Conservation (phyloP, 495 filamentous ascomycete genomes). For the Elasticomyces elasticus region DNA sequence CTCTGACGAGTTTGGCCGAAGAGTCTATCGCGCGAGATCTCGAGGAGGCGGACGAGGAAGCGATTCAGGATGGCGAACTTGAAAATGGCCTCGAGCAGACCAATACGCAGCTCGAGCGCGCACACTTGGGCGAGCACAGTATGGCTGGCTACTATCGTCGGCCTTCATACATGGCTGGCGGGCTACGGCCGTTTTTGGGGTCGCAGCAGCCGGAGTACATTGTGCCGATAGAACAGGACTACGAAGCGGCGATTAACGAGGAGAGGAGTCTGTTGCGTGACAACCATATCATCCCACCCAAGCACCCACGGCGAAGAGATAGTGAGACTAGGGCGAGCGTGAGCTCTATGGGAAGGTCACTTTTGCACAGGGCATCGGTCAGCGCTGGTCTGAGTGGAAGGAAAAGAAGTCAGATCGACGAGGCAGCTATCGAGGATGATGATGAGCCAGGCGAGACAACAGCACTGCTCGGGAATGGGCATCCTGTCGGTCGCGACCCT, state of each 20-base stretch:
- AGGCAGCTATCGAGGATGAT: constrained; percentile 16
- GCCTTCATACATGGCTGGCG: constrained; percentile 55
- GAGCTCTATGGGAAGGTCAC: constrained; percentile 1
- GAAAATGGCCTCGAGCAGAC: constrained; percentile 16
- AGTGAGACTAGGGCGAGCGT: constrained; percentile 19
- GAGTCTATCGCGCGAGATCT: constrained; percentile 62
- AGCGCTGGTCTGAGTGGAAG: constrained; percentile 6
- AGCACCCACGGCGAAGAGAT: constrained; percentile 36
- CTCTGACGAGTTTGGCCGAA: constrained; percentile 44
- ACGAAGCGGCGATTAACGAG: constrained; percentile 53
- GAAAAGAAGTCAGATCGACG: constrained; percentile 27
- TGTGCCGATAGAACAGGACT: constrained; percentile 42
- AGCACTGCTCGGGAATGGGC: constrained; percentile 37
- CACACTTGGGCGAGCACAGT: constrained; percentile 34
- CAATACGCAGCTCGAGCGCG: constrained; percentile 29
- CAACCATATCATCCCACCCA: constrained; percentile 61
- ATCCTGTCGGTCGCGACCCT: constrained; percentile 17
- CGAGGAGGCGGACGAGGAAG: constrained; percentile 35
- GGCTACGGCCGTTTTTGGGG: constrained; percentile 36
- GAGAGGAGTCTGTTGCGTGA: constrained; percentile 68
- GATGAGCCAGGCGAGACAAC: constrained; percentile 38
- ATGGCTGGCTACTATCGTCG: constrained; percentile 62
- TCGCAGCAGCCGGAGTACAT: constrained; percentile 22
- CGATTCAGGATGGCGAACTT: not conserved
- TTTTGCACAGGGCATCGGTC: constrained; percentile 21